Evolutionary conservation across 345 rosid species (phyloP).

Genomic region (Alliaria petiolata): DNA sequence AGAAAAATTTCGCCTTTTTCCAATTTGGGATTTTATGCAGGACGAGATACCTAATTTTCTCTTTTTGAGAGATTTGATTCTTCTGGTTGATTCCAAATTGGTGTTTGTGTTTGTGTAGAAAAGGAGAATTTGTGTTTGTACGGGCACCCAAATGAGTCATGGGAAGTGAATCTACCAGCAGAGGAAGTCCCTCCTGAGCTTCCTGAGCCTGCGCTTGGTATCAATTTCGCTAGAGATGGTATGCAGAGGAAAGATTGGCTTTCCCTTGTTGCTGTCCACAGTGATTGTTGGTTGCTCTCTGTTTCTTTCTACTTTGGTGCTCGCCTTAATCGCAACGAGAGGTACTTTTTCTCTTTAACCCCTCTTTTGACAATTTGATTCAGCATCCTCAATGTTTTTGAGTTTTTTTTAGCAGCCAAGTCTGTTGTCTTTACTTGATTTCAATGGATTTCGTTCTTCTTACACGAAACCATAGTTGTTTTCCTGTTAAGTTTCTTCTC

Average conservation of each 20-base stretch:
- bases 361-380: not conserved
- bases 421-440: not conserved
- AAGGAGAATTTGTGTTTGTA: constrained; percentile 96
- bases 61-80: constrained; percentile 8
- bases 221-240: constrained; percentile 95
- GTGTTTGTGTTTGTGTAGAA: constrained; percentile 38
- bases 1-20: not conserved
- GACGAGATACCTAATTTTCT: not conserved
- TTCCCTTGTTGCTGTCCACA: constrained; percentile 87
- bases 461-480: not conserved
- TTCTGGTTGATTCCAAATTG: not conserved
- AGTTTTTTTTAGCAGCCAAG: not conserved
- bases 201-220: constrained; percentile 97
- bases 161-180: constrained; percentile 95
- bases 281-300: constrained; percentile 98
- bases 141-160: constrained; percentile 83
- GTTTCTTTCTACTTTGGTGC: constrained; percentile 96
- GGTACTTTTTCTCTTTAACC: constrained; percentile 37
- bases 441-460: not conserved
- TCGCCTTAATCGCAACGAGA: constrained; percentile 81
- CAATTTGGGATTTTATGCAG: not conserved
- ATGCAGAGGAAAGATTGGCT: constrained; percentile 97
- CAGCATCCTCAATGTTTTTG: not conserved
- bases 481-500: not conserved
- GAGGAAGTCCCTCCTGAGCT: constrained; percentile 98